Base-by-base conservation (phyloP, 2,329 filamentous ascomycete genomes). In the Raffaelea ambrosiae region DNA sequence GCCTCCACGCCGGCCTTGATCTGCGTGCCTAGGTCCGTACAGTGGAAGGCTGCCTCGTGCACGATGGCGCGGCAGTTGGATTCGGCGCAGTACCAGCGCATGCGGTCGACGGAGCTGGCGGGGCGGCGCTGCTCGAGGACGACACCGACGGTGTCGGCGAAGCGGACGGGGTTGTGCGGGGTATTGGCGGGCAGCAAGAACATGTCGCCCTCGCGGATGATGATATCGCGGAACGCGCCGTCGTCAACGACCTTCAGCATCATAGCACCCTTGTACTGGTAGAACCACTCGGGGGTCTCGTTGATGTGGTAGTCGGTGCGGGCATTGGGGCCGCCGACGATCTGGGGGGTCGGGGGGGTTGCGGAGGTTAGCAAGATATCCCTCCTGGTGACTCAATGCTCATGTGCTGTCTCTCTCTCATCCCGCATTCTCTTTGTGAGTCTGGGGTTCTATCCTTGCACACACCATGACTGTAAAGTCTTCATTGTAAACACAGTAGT, bases 261-360 rank as follows among this genome's bases (percentile, higher is more conserved):
- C 91, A 97, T 96, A 55, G 84, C 83, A 55, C 93, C 93, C 59
- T 83, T 83, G 77, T 95, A 82, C 68, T 97, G 91, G 76, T 93
- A 97, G 80, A 97, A 98, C 84, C 90, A 97, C 67, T 97, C 93
- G 13, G 93, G 83, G 0, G 91, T 97, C 59, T 82, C 73, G 74
- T 97, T 97, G 77, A 97, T 91, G 76, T 97, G 93, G 74, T 96
- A 98, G 74, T 97, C 93, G 48, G 90, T 96, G 54, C 93, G 83
- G 52, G 88, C 88, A 66, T 97, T 97, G 60, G 93, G 93, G 13
- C 93, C 93, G 63, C 93, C 93, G 53, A 98, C 90, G 58, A 64
- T 62, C 61, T 63, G 41, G 7, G 18, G 26, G 26, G 13, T n/a
- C n/a, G n/a, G n/a, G n/a, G n/a, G n/a, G n/a, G n/a, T n/a, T 4